These are phyloP conservation scores for Plasmodium vinckei DNA, from an alignment of 169 alveolate genomes.

Conservation along the genomic window DNA sequence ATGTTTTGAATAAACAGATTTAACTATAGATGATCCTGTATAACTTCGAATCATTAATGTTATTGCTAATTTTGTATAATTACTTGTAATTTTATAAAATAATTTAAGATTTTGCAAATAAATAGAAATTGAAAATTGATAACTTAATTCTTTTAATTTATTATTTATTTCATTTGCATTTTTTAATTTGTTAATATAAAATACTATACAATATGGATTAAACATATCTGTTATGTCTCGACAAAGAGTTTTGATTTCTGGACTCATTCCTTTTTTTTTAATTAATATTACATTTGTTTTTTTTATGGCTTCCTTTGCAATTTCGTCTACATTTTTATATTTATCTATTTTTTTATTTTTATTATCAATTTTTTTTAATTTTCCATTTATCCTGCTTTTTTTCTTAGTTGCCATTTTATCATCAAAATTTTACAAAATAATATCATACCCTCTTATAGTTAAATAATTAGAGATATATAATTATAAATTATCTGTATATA, in stretches of 20 bases:
- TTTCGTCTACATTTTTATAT: not conserved
- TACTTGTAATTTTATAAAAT: constrained; percentile 39
- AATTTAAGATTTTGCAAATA: constrained; percentile 46
- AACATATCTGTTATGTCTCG: constrained; percentile 35
- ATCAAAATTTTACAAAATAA: not conserved
- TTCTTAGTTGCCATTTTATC: constrained; percentile 18
- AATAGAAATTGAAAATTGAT: constrained; percentile 40
- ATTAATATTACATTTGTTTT: constrained; percentile 55
- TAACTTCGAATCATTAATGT: constrained; percentile 40
- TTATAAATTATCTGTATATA: not conserved
- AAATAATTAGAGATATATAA: too few relatives aligned
- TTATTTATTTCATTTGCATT: constrained; percentile 38
- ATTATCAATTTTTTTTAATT: not conserved
- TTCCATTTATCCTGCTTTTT: not conserved
- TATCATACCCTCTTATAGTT: not conserved
- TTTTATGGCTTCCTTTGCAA: constrained; percentile 6
- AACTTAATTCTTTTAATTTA: constrained; percentile 55
- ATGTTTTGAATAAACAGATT: constrained; percentile 9
- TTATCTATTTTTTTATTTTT: not conserved
- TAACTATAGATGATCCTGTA: constrained; percentile 40
- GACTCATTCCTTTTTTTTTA: constrained; percentile 48
- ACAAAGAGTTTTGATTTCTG: constrained; percentile 40
- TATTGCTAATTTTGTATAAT: constrained; percentile 65
- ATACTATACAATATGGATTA: constrained; percentile 36
- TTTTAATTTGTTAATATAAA: constrained; percentile 36